These are phyloP conservation scores for Ceratobasidium sp. DNA, from an alignment of 1,284 basidiomycete genomes.

Conservation along the genomic window DNA sequence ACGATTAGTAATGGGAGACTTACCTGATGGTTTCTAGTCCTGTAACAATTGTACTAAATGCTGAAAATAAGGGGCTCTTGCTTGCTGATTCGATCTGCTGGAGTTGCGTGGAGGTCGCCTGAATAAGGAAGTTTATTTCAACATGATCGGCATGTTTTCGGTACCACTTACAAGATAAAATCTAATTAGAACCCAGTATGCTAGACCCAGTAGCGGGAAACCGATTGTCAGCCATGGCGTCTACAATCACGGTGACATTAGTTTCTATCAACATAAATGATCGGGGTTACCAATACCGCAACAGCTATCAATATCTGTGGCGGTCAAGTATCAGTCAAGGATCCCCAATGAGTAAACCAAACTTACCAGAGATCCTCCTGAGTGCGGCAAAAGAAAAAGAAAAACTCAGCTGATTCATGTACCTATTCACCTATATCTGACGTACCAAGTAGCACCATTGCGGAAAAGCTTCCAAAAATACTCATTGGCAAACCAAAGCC, in stretches of 20 bases:
- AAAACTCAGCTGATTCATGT: no score
- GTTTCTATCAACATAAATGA: not conserved
- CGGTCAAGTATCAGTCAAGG: not conserved
- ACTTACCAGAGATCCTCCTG: no score
- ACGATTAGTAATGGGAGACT: not conserved
- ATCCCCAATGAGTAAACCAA: no score
- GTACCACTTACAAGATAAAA: conserved; percentile 16
- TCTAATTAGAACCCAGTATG: conserved; percentile 18
- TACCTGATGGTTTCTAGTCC: conserved; percentile 25
- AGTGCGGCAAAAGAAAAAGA: no score
- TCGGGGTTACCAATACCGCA: no score
- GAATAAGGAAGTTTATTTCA: not conserved
- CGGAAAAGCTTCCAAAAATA: no score
- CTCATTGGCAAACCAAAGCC: no score
- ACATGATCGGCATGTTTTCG: not conserved
- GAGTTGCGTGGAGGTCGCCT: conserved; percentile 17
- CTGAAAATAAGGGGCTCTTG: conserved; percentile 10
- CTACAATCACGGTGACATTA: not conserved
- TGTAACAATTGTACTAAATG: conserved; percentile 17
- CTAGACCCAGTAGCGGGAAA: no score
- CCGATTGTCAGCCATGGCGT: no score
- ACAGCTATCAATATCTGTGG: no score
- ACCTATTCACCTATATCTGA: no score
- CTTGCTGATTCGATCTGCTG: conserved; percentile 26
- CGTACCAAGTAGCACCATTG: no score